phyloP scores from a whole-genome alignment of 2,329 filamentous ascomycete genomes.

The Fusarium verticillioides region DNA sequence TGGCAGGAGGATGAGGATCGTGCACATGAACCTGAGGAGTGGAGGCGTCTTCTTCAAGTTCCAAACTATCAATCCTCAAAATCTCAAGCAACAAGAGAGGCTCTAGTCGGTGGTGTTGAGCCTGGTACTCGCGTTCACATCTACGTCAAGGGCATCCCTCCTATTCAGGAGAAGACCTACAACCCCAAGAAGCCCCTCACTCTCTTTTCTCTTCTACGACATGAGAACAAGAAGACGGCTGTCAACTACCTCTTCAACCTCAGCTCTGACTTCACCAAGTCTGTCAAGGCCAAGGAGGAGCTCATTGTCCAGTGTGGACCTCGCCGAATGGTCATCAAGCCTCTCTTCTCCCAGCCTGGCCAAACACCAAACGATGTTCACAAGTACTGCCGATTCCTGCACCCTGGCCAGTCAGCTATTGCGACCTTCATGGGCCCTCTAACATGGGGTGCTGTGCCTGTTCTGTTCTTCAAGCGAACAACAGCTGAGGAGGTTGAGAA shows the following conservation, averaged over 20 bases:
- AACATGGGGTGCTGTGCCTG: slow-evolving; percentile 91
- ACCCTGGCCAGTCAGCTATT: slow-evolving; percentile 89
- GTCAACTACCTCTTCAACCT: slow-evolving; percentile 92
- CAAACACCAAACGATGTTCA: slow-evolving; percentile 96
- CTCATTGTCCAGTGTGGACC: slow-evolving; percentile 92
- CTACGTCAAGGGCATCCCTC: slow-evolving; percentile 69
- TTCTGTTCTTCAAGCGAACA: slow-evolving; percentile 83
- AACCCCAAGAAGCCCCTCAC: slow-evolving; percentile 69
- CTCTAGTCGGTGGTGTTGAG: slow-evolving; percentile 86
- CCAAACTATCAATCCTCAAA: slow-evolving; percentile 90
- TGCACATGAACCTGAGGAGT: slow-evolving; percentile 88
- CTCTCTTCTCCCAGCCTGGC: slow-evolving; percentile 88
- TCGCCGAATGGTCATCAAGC: slow-evolving; percentile 86
- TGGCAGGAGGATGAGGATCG: slow-evolving; percentile 93
- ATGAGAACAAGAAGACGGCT: slow-evolving; percentile 93
- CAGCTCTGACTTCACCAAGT: slow-evolving; percentile 77
- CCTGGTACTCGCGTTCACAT: slow-evolving; percentile 86
- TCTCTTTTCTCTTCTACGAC: slow-evolving; percentile 87
- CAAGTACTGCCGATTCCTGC: slow-evolving; percentile 92
- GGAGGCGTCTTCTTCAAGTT: slow-evolving; percentile 85
- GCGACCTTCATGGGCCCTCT: slow-evolving; percentile 91
- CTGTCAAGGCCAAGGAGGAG: slow-evolving; percentile 92
- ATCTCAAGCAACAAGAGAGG: slow-evolving; percentile 80
- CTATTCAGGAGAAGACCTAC: slow-evolving; percentile 58
- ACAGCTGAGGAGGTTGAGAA: slow-evolving; percentile 55